Percentiles rank a stretch among this genome's conserved stretches.
Conservation (phyloP, 805 yeast species). For the Saturnispora zaruensis region DNA sequence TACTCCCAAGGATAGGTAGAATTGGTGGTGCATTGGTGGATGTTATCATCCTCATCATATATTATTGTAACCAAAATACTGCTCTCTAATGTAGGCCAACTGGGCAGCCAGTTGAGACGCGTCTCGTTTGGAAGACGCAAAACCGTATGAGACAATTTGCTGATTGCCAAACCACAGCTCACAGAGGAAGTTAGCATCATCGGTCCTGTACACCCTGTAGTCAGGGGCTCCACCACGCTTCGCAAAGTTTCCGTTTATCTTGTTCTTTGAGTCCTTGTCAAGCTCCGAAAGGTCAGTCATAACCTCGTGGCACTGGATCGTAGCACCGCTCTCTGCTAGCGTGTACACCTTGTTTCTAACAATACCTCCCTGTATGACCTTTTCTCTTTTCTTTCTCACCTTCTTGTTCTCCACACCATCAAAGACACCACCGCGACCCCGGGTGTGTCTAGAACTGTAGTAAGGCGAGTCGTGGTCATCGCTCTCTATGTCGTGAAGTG, state of each 20-base stretch:
- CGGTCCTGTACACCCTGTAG: slow-evolving; percentile 9
- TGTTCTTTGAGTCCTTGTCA: slow-evolving; percentile 14
- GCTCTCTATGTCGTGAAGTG: not conserved
- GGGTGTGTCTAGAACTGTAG: slow-evolving; percentile 8
- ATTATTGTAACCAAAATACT: slow-evolving; percentile 8
- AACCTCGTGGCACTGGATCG: slow-evolving; percentile 14
- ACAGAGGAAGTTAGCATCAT: slow-evolving; percentile 8
- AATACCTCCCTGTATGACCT: slow-evolving; percentile 10
- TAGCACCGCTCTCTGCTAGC: not conserved
- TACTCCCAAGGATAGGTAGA: not conserved
- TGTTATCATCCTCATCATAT: not conserved
- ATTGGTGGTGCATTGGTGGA: not conserved
- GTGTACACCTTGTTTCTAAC: slow-evolving; percentile 6
- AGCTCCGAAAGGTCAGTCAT: slow-evolving; percentile 5
- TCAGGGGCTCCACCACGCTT: slow-evolving; percentile 10
- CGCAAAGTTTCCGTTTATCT: slow-evolving; percentile 11
- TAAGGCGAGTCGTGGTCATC: not conserved
- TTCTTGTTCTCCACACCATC: slow-evolving; percentile 7
- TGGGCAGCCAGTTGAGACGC: slow-evolving; percentile 18
- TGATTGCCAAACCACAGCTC: slow-evolving; percentile 12
- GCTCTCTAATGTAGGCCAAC: slow-evolving; percentile 13
- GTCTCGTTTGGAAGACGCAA: slow-evolving; percentile 11
- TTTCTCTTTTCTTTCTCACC: slow-evolving; percentile 2
- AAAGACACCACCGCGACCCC: slow-evolving; percentile 15
- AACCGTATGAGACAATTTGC: slow-evolving; percentile 15